phyloP scores from a whole-genome alignment of 2,329 filamentous ascomycete species.

The Cercospora sp. region DNA sequence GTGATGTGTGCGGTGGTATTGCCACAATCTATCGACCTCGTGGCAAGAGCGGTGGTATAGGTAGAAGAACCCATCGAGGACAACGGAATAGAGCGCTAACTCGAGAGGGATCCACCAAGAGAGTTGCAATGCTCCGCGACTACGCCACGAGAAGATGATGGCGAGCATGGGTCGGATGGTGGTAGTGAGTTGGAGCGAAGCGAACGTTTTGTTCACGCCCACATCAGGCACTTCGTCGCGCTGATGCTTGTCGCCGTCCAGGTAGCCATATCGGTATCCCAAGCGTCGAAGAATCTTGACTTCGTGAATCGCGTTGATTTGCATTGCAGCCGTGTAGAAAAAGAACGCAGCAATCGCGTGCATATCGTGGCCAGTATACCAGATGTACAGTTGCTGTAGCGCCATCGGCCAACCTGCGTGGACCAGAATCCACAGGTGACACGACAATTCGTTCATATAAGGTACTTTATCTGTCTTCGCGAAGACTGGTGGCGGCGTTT shows the following conservation, averaged over 20 bases:
- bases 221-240: slow-evolving; percentile 47
- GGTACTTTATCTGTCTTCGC: slow-evolving; percentile 43
- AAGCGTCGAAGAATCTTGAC: slow-evolving; percentile 43
- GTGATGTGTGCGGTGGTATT: slow-evolving; percentile 50
- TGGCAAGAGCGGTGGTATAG: slow-evolving; percentile 49
- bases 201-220: slow-evolving; percentile 28
- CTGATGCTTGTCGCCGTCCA: slow-evolving; percentile 48
- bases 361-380: slow-evolving; percentile 39
- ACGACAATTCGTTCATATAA: slow-evolving; percentile 40
- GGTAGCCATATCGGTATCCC: slow-evolving; percentile 44
- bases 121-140: slow-evolving; percentile 30
- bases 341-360: slow-evolving; percentile 37
- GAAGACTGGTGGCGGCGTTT: slow-evolving; percentile 22
- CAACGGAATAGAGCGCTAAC: slow-evolving; percentile 45
- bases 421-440: slow-evolving; percentile 44
- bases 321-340: slow-evolving; percentile 45
- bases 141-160: slow-evolving; percentile 26
- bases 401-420: slow-evolving; percentile 43
- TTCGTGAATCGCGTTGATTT: slow-evolving; percentile 45
- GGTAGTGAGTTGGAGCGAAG: slow-evolving; percentile 26
- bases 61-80: slow-evolving; percentile 52
- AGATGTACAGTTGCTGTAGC: slow-evolving; percentile 43
- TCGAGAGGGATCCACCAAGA: slow-evolving; percentile 43
- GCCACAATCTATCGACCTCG: slow-evolving; percentile 45
- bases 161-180: slow-evolving; percentile 27